Evolutionary conservation across 441 rosid genomes (phyloP).

Genomic region (Jatropha podagrica): DNA sequence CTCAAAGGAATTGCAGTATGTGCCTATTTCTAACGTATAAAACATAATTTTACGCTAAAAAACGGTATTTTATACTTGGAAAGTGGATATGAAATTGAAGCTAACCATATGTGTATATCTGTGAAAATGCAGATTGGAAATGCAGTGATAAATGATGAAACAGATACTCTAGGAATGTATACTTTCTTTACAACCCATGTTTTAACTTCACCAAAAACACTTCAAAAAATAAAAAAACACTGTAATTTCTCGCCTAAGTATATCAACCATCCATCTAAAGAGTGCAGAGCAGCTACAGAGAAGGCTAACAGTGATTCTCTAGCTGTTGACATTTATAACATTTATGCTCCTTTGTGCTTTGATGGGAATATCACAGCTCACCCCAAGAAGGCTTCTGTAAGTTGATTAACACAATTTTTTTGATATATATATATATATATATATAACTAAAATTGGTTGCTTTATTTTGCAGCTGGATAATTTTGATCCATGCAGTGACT

Average conservation of each 20-base stretch:
- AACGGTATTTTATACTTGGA: too few relatives aligned
- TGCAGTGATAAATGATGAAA: constrained; percentile 70
- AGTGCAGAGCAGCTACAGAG: constrained; percentile 38
- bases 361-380: constrained; percentile 39
- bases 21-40: not conserved
- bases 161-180: constrained; percentile 63
- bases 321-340: constrained; percentile 61
- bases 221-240: constrained; percentile 13
- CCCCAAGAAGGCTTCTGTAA: constrained; percentile 49
- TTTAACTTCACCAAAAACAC: constrained; percentile 47
- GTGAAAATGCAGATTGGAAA: constrained; percentile 65
- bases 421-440: too few relatives aligned
- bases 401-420: constrained; percentile 8
- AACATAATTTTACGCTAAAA: too few relatives aligned
- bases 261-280: constrained; percentile 21
- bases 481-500: constrained; percentile 63
- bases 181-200: constrained; percentile 65
- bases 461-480: constrained; percentile 30
- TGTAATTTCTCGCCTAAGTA: constrained; percentile 44
- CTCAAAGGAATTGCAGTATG: constrained; percentile 81
- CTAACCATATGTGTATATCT: too few relatives aligned
- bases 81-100: too few relatives aligned
- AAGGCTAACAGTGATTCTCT: constrained; percentile 22
- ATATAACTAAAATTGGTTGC: not conserved
- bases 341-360: constrained; percentile 60